These are phyloP conservation scores for Nyssa sinensis DNA, from an alignment of 148 eudicot species.

Conservation along the genomic window DNA sequence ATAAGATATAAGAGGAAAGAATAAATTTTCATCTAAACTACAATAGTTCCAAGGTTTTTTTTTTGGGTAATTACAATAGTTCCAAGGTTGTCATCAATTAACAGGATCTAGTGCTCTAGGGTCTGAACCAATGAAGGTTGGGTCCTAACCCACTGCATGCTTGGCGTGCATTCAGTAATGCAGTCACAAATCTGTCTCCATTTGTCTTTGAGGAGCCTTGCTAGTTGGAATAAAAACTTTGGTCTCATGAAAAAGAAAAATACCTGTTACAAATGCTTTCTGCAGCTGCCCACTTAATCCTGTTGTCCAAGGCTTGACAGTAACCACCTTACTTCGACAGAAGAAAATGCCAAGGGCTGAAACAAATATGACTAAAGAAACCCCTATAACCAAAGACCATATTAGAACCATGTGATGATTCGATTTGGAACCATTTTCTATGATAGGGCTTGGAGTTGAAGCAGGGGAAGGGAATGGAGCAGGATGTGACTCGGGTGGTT, in stretches of 20 bases:
- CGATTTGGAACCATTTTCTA: slow-evolving; percentile 13
- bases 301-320: slow-evolving; percentile 82
- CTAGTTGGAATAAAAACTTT: background rate
- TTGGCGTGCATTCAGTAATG: background rate
- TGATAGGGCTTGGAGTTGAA: slow-evolving; percentile 19
- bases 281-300: slow-evolving; percentile 89
- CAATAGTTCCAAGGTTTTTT: background rate
- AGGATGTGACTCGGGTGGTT: slow-evolving; percentile 20
- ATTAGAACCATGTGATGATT: slow-evolving; percentile 28
- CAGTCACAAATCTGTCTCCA: background rate
- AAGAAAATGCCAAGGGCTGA: slow-evolving; percentile 29
- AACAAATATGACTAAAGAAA: slow-evolving; percentile 35
- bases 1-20: too few species aligned
- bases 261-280: slow-evolving; percentile 83
- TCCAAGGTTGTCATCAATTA: background rate
- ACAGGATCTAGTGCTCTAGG: background rate
- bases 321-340: slow-evolving; percentile 51
- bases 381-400: slow-evolving; percentile 40
- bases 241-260: background rate
- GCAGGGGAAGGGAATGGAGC: slow-evolving; percentile 28
- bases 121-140: background rate
- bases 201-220: background rate
- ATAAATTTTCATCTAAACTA: background rate
- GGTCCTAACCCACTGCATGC: background rate
- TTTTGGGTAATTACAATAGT: background rate